A percentile compares a stretch with the other conserved stretches of the same genome.
These are phyloP conservation scores for Lactifluus hygrophoroides DNA, from an alignment of 768 basidiomycete species.

Conservation along the genomic window DNA sequence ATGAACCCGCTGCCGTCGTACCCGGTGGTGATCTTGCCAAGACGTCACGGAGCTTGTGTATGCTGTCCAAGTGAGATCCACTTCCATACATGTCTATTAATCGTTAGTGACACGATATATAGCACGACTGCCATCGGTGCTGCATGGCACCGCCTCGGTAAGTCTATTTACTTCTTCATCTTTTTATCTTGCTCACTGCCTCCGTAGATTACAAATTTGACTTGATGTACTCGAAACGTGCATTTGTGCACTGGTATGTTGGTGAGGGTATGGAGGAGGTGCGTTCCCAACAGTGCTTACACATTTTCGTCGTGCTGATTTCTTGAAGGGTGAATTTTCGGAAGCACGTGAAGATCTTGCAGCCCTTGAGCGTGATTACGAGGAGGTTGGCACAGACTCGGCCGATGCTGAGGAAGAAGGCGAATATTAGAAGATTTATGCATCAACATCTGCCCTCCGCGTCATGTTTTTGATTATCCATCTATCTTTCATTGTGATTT, in stretches of 20 bases:
- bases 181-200: neutral
- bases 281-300: constrained; percentile 1
- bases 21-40: constrained; percentile 95
- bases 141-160: constrained; percentile 85
- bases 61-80: constrained; percentile 74
- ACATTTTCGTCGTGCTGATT: constrained; percentile 14
- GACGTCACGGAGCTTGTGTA: constrained; percentile 89
- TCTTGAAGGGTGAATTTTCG: constrained; percentile 81
- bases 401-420: constrained; percentile 61
- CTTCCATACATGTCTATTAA: neutral
- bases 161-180: constrained; percentile 15
- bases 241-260: constrained; percentile 91
- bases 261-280: constrained; percentile 99
- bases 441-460: neutral
- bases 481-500: neutral
- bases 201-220: constrained; percentile 90
- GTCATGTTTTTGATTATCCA: neutral
- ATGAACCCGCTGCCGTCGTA: constrained; percentile 86
- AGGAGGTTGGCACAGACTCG: constrained; percentile 78
- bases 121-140: constrained; percentile 90
- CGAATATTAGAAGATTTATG: constrained; percentile 38
- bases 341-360: constrained; percentile 98
- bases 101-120: constrained; percentile 1
- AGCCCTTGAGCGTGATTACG: constrained; percentile 92
- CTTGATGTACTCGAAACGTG: constrained; percentile 93